A percentile compares a stretch with the other conserved stretches of the same genome.
Evolutionary conservation across 2,329 filamentous ascomycete genomes (phyloP).

Genomic region (Passalora sequoiae): DNA sequence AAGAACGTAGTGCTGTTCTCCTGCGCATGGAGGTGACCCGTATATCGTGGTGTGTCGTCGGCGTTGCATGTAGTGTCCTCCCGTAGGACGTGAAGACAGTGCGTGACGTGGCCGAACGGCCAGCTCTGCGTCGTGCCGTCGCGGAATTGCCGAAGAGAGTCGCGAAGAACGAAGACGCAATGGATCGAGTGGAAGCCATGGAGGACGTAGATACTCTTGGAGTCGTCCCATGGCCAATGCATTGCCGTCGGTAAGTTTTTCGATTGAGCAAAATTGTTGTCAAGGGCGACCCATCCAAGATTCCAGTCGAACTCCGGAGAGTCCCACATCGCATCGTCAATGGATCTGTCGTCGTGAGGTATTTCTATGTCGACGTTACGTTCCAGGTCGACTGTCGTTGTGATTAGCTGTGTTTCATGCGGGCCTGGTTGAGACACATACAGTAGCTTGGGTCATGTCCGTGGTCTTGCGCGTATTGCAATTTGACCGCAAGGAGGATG

Average conservation of each 20-base stretch:
- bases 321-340: slow-evolving; percentile 7
- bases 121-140: not conserved
- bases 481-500: not conserved
- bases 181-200: slow-evolving; percentile 3
- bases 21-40: not conserved
- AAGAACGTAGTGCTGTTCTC: not conserved
- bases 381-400: slow-evolving; percentile 1
- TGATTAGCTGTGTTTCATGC: not conserved
- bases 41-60: slow-evolving; percentile 5
- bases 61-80: slow-evolving; percentile 5
- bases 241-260: not conserved
- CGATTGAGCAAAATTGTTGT: not conserved
- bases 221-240: slow-evolving; percentile 5
- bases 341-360: slow-evolving; percentile 4
- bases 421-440: not conserved
- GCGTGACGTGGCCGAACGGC: not conserved
- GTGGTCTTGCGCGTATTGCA: slow-evolving; percentile 1
- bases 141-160: not conserved
- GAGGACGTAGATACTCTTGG: slow-evolving; percentile 6
- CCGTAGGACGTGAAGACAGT: slow-evolving; percentile 1
- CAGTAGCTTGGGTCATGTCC: slow-evolving; percentile 4
- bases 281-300: slow-evolving; percentile 1
- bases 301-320: slow-evolving; percentile 6
- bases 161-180: not conserved
- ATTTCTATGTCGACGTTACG: slow-evolving; percentile 2